Evolutionary conservation across 352 stramenopile genomes (phyloP).

Genomic region (Phytophthora tubulina): DNA sequence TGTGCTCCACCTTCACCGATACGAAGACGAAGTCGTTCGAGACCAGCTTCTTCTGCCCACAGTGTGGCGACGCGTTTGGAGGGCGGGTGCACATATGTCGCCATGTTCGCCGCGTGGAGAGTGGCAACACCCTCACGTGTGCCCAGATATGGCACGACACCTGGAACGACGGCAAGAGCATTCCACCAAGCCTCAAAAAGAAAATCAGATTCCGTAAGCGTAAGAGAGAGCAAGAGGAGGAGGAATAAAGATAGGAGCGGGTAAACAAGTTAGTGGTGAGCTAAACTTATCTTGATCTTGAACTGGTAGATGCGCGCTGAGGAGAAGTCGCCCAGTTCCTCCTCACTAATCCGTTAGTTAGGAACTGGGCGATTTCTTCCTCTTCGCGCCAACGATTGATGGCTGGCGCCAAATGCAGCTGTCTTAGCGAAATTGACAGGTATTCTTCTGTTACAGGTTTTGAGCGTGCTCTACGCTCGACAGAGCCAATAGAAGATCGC

Average conservation of each 20-base stretch:
- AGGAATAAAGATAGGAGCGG: background rate
- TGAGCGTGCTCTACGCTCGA: too few relatives aligned
- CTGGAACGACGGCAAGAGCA: background rate
- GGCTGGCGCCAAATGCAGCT: too few relatives aligned
- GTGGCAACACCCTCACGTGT: background rate
- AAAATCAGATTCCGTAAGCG: conserved; percentile 7
- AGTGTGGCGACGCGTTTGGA: background rate
- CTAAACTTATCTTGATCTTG: too few relatives aligned
- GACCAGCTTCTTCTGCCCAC: conserved; percentile 16
- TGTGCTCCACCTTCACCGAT: conserved; percentile 27
- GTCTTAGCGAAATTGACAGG: too few relatives aligned
- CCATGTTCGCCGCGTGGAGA: background rate
- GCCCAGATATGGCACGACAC: background rate
- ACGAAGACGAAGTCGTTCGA: conserved; percentile 20
- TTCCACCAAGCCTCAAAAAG: background rate
- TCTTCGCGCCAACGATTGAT: too few relatives aligned
- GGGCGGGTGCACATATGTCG: conserved; percentile 1
- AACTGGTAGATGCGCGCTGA: too few relatives aligned
- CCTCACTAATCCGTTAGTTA: background rate
- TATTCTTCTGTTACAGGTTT: too few relatives aligned
- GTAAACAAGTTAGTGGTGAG: too few relatives aligned
- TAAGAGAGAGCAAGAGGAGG: background rate
- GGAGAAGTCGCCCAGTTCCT: background rate
- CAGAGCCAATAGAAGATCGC: too few relatives aligned
- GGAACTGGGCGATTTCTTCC: too few relatives aligned